Evolutionary conservation across 1,284 basidiomycete species (phyloP), one percentile per base, ranked within the genome.

Genomic region (Ceratobasidium sp.): DNA sequence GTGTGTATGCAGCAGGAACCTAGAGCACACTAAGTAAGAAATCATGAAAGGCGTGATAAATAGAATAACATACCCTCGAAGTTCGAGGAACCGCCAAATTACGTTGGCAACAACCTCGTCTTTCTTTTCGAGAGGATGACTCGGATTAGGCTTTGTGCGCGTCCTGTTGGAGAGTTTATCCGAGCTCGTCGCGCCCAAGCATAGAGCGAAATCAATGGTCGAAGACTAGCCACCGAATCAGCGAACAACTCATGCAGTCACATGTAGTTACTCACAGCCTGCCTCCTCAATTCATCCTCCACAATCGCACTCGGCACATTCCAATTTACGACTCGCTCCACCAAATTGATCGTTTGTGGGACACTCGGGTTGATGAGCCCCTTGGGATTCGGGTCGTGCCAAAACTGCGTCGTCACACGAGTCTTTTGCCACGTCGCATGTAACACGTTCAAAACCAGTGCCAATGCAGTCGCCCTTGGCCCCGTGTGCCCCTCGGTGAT

Each of bases 51-150:
- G 66, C 6, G 49, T 0, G 22, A 40, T 34, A 66, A 66, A 76
- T 8, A 52, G 17, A 13, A 67, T 82, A 83, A 84, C 86, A 83
- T 85, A 96, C 93, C 96, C 96, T 84, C 97, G 88, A 75, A 99
- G 86, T 84, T 99, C 97, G 76, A 99, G 89, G 89, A 99, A 98
- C 62, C 97, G 90, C 97, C 97, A 99, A 79, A 99, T 94, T 43
- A 97, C 95, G 83, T 99, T 99, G 8, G 97, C 97, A 1, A 99
- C 97, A 0, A 98, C 89, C 84, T 99, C 98, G 82, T 99, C 97
- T 86, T 99, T 99, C 86, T 98, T 98, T 79, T 99, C 97, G 46
- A 99, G 87, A 84, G 80, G 71, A 80, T 86, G 71, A 83, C 82
- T 84, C 89, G 90, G 76, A 87, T 86, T 85, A 90, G 90, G 80